Evolutionary conservation across 805 yeast genomes (phyloP).

Genomic region (Wickerhamomyces ciferrii): DNA sequence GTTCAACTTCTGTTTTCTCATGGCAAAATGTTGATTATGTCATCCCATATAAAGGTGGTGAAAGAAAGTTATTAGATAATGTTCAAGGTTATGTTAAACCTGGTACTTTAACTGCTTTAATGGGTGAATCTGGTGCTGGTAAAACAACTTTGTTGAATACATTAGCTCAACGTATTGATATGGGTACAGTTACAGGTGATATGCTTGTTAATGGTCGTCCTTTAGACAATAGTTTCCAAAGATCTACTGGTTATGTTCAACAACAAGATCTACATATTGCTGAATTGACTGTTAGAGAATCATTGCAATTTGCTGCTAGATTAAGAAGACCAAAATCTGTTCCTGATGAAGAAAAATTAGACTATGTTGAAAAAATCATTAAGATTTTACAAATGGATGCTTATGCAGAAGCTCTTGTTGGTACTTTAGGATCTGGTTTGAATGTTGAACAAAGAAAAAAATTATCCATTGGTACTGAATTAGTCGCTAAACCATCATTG

Average conservation of each 20-base stretch:
- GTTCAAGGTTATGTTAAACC: slow-evolving; percentile 1
- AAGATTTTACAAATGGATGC: slow-evolving; percentile 42
- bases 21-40: slow-evolving; percentile 29
- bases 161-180: slow-evolving; percentile 40
- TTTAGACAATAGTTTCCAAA: not conserved
- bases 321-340: slow-evolving; percentile 39
- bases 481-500: slow-evolving; percentile 43
- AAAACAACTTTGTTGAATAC: not conserved
- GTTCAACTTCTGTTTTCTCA: slow-evolving; percentile 24
- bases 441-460: slow-evolving; percentile 52
- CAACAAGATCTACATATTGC: slow-evolving; percentile 1
- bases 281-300: slow-evolving; percentile 47
- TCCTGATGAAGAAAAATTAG: slow-evolving; percentile 38
- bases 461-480: slow-evolving; percentile 49
- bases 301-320: slow-evolving; percentile 45
- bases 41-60: slow-evolving; percentile 26
- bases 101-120: not conserved
- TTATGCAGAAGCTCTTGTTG: slow-evolving; percentile 45
- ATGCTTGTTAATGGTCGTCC: not conserved
- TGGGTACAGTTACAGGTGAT: slow-evolving; percentile 34
- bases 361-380: slow-evolving; percentile 47
- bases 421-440: slow-evolving; percentile 44
- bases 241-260: slow-evolving; percentile 1
- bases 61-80: slow-evolving; percentile 43
- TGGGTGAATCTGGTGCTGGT: slow-evolving; percentile 1